Conservation (phyloP, 2,329 filamentous ascomycete genomes). For the Phialophora tarda region DNA sequence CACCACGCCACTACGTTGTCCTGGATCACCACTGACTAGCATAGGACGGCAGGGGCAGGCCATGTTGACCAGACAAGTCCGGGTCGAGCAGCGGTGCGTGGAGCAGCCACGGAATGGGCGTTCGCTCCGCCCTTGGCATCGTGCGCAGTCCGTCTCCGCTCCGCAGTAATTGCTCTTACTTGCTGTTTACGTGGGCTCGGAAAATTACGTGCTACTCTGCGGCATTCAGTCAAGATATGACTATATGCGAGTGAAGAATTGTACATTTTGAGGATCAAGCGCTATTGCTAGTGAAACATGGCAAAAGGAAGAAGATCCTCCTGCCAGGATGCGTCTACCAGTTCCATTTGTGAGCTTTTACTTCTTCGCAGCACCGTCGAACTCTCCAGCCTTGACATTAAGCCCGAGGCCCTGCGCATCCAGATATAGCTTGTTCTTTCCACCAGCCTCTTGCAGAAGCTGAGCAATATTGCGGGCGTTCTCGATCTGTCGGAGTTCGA, state of each 20-base stretch:
- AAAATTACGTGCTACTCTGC: not conserved
- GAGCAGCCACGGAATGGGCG: not conserved
- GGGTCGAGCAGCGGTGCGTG: not conserved
- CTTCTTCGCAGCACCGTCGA: conserved; percentile 26
- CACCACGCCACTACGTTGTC: not conserved
- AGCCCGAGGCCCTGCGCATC: conserved; percentile 89
- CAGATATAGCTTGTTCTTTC: conserved; percentile 91
- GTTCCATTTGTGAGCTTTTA: conserved; percentile 8
- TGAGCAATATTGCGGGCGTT: conserved; percentile 89
- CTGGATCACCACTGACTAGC: not conserved
- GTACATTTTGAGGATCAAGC: conserved; percentile 34
- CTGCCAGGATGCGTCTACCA: conserved; percentile 10
- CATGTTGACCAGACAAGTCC: not conserved
- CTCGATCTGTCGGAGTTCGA: conserved; percentile 97
- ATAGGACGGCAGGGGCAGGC: not conserved
- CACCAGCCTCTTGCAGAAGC: conserved; percentile 81
- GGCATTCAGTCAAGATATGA: not conserved
- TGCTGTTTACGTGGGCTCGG: not conserved
- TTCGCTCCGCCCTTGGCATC: not conserved
- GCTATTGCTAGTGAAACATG: conserved; percentile 35
- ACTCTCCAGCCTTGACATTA: conserved; percentile 67
- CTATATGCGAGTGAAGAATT: conserved; percentile 37
- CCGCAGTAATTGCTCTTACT: not conserved
- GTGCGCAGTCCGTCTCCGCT: not conserved
- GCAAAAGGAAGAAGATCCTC: conserved; percentile 1